These are phyloP conservation scores for carrot (Daucus carota) DNA, from an alignment of 129 eudicot species.

Conservation along the genomic window DNA sequence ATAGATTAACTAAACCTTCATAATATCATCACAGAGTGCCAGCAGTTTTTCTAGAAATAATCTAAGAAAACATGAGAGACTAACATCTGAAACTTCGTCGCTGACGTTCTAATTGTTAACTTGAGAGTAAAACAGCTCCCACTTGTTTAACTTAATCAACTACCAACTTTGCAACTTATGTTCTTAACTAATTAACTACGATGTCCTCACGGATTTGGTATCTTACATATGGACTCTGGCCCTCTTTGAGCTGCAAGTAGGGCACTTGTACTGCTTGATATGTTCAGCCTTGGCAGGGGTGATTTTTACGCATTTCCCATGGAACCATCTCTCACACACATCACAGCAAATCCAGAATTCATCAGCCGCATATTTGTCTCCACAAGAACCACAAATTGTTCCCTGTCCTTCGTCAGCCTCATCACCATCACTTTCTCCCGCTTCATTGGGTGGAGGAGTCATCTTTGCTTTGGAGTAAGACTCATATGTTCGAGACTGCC, in stretches of 20 bases:
- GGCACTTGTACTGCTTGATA: slow-evolving; percentile 85
- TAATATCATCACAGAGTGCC: neutral
- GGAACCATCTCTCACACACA: slow-evolving; percentile 71
- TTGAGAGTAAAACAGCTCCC: neutral
- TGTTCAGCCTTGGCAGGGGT: slow-evolving; percentile 78
- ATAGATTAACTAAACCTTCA: neutral
- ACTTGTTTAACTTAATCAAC: neutral
- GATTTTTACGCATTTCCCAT: slow-evolving; percentile 73
- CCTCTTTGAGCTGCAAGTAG: slow-evolving; percentile 57
- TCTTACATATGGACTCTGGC: slow-evolving; percentile 33
- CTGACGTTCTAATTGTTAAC: neutral
- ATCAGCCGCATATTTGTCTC: slow-evolving; percentile 51
- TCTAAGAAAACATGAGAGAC: neutral
- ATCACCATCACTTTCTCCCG: slow-evolving; percentile 41
- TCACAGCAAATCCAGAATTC: slow-evolving; percentile 81
- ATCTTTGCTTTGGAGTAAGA: slow-evolving; percentile 26
- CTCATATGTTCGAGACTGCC: slow-evolving; percentile 38
- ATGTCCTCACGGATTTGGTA: neutral
- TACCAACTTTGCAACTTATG: neutral
- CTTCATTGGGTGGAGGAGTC: slow-evolving; percentile 35
- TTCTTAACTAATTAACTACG: neutral
- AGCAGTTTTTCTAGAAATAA: neutral
- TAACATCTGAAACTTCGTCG: neutral
- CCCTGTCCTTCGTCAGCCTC: slow-evolving; percentile 56
- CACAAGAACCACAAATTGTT: slow-evolving; percentile 59